These are phyloP conservation scores for Citrullus amarus DNA, from an alignment of 306 rosid species.

Conservation along the genomic window DNA sequence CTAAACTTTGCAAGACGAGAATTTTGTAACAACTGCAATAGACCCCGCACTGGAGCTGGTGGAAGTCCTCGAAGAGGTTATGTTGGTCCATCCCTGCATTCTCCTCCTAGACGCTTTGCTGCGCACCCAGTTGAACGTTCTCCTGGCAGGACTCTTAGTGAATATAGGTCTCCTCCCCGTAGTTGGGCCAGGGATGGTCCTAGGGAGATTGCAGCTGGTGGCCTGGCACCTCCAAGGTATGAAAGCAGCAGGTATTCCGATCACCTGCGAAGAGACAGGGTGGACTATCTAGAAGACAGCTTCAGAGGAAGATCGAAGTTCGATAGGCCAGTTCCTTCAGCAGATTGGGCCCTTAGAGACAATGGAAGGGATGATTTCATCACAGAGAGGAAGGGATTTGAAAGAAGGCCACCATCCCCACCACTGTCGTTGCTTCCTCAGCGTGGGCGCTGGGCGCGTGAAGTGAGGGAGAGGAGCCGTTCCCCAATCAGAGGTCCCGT, in stretches of 20 bases:
- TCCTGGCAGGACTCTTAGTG: constrained; percentile 57
- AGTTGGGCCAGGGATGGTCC: constrained; percentile 65
- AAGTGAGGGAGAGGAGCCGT: constrained; percentile 63
- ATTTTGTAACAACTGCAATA: constrained; percentile 72
- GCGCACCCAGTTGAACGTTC: constrained; percentile 66
- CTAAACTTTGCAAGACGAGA: constrained; percentile 93
- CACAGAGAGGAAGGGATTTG: constrained; percentile 54
- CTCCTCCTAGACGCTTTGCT: constrained; percentile 60
- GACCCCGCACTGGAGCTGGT: constrained; percentile 43
- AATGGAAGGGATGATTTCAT: constrained; percentile 57
- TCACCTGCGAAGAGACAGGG: constrained; percentile 47
- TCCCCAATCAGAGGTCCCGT: constrained; percentile 53
- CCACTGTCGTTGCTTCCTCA: constrained; percentile 36
- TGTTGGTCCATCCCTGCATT: constrained; percentile 40
- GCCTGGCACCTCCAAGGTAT: constrained; percentile 55
- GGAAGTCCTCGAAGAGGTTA: constrained; percentile 81
- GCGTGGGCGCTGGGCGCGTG: constrained; percentile 54
- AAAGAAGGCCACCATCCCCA: constrained; percentile 67
- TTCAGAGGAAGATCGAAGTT: constrained; percentile 66
- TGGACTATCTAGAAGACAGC: constrained; percentile 52
- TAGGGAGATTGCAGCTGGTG: constrained; percentile 56
- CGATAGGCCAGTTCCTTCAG: constrained; percentile 55
- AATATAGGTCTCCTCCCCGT: constrained; percentile 78
- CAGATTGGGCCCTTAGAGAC: constrained; percentile 63
- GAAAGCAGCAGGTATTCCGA: constrained; percentile 61